Conservation (phyloP, 2,329 filamentous ascomycete genomes). For the Verticillium nonalfalfae region DNA sequence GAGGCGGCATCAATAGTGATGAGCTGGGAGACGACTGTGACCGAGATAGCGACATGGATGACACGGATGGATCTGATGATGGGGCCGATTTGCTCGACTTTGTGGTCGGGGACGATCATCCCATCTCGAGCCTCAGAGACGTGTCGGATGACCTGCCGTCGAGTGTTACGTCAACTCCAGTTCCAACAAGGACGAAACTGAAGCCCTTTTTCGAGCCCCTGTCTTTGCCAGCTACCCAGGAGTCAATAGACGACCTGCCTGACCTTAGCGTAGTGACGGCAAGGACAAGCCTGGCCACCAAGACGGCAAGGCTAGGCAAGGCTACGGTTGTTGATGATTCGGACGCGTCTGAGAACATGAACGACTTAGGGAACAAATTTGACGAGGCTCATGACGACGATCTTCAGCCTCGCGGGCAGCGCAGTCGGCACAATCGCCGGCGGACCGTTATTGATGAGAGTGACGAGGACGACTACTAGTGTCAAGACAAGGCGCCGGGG, state of each 20-base stretch:
- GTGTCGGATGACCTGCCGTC: constrained; percentile 14
- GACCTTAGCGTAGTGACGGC: background rate
- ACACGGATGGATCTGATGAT: constrained; percentile 40
- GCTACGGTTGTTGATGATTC: constrained; percentile 10
- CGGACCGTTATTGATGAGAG: constrained; percentile 10
- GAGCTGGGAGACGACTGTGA: constrained; percentile 46
- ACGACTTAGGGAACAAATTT: background rate
- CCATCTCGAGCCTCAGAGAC: constrained; percentile 25
- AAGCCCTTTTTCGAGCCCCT: constrained; percentile 32
- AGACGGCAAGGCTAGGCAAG: background rate
- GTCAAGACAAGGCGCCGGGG: too few species aligned
- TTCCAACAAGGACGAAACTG: constrained; percentile 7
- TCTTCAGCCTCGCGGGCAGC: background rate
- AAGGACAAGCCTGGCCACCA: background rate
- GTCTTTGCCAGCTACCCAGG: constrained; percentile 30
- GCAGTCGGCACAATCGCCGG: constrained; percentile 5
- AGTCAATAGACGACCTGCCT: constrained; percentile 21
- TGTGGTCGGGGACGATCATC: constrained; percentile 44
- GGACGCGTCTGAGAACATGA: constrained; percentile 6
- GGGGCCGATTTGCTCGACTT: constrained; percentile 49
- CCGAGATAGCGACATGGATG: constrained; percentile 38
- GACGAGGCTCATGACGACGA: constrained; percentile 6
- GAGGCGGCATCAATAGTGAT: constrained; percentile 32
- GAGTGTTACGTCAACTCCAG: constrained; percentile 18
- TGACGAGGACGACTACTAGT: constrained; percentile 15